Evolutionary conservation across 768 basidiomycete species (phyloP), one percentile per base, ranked within the genome.

Genomic region (Rhodotorula babjevae): DNA sequence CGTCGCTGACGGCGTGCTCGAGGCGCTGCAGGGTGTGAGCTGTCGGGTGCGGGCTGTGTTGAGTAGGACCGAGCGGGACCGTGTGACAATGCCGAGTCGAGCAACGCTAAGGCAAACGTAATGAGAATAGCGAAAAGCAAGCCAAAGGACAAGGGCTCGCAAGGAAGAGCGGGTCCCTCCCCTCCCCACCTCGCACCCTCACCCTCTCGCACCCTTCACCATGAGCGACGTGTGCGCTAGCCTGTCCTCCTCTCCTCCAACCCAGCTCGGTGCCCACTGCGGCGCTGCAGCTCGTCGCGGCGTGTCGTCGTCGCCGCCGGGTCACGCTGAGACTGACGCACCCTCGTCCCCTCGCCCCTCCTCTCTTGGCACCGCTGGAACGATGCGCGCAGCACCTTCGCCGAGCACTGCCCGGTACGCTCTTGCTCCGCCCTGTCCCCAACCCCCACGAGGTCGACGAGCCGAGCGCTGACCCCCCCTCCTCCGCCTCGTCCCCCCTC

Each of bases 321-420:
- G 36, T 9, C 36, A 36, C 11, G 36, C n/a, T 14, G 19, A 7
- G 6, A 67, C 65, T 67, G 65, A 71, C 70, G 70, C 61, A 70
- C 53, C 69, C 46, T 47, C 58, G 61, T 16, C 62, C 31, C 59
- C 33, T 60, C 27, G 42, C 16, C 31, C 40, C 4, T 16, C 33
- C 16, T 7, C 46, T 3, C 61, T 4, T 23, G 29, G 31, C 2
- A 1, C 10, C 62, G 10, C 71, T 55, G 53, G n/a, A 8, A 23
- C 46, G 57, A 40, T 52, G 58, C 12, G 25, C 2, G 52, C 64
- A 74, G 73, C 36, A 69, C 60, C 46, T 76, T 73, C 64, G 73
- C 75, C 56, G 75, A 76, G 63, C 68, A 65, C 40, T 76, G 75
- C 75, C 75, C 75, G 62, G 75, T 75, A 52, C 27, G 69, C 57